phyloP scores from a whole-genome alignment of 331 rosid genomes.

The Rosa hybrid region DNA sequence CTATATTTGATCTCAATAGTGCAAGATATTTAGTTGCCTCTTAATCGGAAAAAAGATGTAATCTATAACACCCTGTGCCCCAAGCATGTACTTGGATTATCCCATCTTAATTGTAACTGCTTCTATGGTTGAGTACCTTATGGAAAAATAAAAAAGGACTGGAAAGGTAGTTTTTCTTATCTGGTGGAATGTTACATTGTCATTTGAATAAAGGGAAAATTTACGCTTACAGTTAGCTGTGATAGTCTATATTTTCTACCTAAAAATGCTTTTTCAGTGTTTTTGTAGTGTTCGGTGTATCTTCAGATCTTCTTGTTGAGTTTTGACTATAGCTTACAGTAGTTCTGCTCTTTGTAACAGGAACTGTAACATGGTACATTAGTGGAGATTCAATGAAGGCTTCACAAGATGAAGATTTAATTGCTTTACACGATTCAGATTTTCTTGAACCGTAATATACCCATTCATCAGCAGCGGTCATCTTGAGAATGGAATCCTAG shows the following conservation, averaged over 20 bases:
- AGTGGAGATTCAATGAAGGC: slow-evolving; percentile 61
- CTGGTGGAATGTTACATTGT: not conserved
- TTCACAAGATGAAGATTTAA: slow-evolving; percentile 69
- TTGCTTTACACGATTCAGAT: slow-evolving; percentile 58
- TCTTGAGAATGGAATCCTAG: slow-evolving; percentile 21
- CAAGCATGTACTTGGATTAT: not conserved
- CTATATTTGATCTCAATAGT: not conserved
- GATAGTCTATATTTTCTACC: not conserved
- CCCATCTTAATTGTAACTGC: not conserved
- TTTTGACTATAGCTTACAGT: slow-evolving; percentile 11
- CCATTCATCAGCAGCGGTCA: not conserved
- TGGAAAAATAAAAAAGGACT: not conserved
- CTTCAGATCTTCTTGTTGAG: slow-evolving; percentile 2
- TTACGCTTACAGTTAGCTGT: not conserved
- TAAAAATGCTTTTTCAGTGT: not conserved
- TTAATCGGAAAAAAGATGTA: not conserved
- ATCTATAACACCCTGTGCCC: not conserved
- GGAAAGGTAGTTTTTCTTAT: not conserved
- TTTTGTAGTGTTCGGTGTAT: not conserved
- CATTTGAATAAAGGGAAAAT: not conserved
- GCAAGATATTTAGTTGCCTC: not conserved
- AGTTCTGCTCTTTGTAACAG: slow-evolving; percentile 40
- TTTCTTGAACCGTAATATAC: slow-evolving; percentile 45
- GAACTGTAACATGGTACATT: slow-evolving; percentile 58
- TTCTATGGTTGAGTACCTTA: not conserved